These are phyloP conservation scores for Sporisorium graminicola DNA, from an alignment of 1,284 basidiomycete species.

Conservation along the genomic window DNA sequence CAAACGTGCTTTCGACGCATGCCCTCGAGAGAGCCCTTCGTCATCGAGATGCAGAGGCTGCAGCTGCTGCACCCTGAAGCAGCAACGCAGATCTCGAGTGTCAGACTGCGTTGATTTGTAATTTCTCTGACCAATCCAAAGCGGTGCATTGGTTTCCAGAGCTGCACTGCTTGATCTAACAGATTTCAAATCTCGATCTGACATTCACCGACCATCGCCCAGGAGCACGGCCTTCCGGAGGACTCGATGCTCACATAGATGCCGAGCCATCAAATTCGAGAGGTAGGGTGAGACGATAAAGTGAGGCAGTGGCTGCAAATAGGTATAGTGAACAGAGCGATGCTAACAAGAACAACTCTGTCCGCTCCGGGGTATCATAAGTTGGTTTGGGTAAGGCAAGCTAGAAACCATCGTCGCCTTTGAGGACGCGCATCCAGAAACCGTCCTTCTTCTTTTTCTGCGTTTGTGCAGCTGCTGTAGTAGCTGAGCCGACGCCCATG, in stretches of 20 bases:
- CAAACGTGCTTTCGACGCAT: background rate
- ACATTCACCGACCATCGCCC: background rate
- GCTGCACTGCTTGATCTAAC: background rate
- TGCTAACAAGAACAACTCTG: background rate
- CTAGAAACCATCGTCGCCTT: slow-evolving; percentile 33
- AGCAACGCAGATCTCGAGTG: slow-evolving; percentile 9
- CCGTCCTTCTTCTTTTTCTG: slow-evolving; percentile 42
- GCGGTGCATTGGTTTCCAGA: slow-evolving; percentile 12
- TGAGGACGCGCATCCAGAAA: slow-evolving; percentile 44
- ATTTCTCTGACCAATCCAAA: slow-evolving; percentile 34
- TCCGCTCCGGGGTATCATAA: slow-evolving; percentile 17
- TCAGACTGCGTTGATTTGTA: background rate
- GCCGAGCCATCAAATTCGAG: no score
- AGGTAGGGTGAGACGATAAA: no score
- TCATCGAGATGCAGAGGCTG: slow-evolving; percentile 6
- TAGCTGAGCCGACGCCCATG: slow-evolving; percentile 31
- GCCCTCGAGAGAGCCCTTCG: no score
- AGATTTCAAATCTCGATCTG: background rate
- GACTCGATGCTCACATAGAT: background rate
- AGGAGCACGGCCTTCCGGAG: no score
- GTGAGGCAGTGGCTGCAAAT: no score
- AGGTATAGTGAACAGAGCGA: no score
- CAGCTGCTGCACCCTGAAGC: slow-evolving; percentile 13
- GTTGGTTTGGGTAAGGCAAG: background rate
- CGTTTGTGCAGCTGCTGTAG: slow-evolving; percentile 22